Evolutionary conservation across 2,329 filamentous ascomycete species (phyloP).

Genomic region (Penicillium polonicum): DNA sequence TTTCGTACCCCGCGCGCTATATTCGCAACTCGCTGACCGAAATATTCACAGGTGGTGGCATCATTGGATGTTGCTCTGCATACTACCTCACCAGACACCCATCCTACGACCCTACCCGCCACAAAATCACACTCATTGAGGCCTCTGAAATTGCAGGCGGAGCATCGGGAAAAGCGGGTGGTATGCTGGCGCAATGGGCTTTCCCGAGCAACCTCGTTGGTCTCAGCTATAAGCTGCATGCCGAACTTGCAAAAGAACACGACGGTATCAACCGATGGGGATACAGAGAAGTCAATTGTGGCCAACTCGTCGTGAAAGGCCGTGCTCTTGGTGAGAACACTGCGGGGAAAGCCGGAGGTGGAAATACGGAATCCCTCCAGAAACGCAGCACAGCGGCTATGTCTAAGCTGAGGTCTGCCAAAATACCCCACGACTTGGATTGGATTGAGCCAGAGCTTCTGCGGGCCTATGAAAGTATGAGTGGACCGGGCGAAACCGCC

Average conservation of each 20-base stretch:
- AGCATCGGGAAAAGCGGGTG: conserved; percentile 92
- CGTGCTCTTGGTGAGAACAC: conserved; percentile 38
- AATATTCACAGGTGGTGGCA: conserved; percentile 69
- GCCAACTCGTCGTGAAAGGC: conserved; percentile 58
- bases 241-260: conserved; percentile 80
- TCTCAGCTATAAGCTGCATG: conserved; percentile 79
- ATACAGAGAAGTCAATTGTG: conserved; percentile 76
- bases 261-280: conserved; percentile 78
- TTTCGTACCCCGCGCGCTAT: conserved; percentile 24
- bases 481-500: conserved; percentile 73
- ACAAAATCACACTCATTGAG: conserved; percentile 83
- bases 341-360: conserved; percentile 31
- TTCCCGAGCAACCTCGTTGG: conserved; percentile 83
- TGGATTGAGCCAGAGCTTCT: conserved; percentile 74
- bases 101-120: conserved; percentile 69
- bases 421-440: conserved; percentile 74
- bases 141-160: conserved; percentile 82
- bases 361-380: conserved; percentile 52
- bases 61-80: conserved; percentile 87
- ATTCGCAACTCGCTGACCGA: conserved; percentile 8
- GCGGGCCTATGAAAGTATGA: conserved; percentile 77
- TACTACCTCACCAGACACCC: conserved; percentile 89
- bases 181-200: conserved; percentile 85
- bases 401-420: conserved; percentile 54
- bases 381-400: conserved; percentile 56